A percentile compares a stretch with the other conserved stretches of the same genome.
phyloP scores from a whole-genome alignment of 495 filamentous ascomycete genomes.

The Lepraria neglecta region DNA sequence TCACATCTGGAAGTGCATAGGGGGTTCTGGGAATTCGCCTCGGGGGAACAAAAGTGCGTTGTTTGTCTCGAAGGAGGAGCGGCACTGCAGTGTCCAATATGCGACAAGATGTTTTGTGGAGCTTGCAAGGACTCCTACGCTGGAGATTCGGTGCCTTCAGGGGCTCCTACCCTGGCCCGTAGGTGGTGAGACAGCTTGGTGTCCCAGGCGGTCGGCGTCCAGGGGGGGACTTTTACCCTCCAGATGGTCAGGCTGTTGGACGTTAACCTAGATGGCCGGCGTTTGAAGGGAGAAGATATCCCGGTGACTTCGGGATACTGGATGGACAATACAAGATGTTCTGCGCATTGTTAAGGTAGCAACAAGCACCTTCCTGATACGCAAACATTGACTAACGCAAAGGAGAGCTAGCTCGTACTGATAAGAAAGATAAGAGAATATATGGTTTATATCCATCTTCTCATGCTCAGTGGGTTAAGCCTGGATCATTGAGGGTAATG shows the following conservation, averaged over 20 bases:
- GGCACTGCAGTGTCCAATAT: constrained; percentile 11
- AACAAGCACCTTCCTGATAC: neutral
- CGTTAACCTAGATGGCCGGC: no score
- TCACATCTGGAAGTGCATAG: constrained; percentile 11
- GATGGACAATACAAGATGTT: no score
- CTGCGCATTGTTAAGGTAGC: no score
- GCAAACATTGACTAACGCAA: neutral
- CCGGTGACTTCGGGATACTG: no score
- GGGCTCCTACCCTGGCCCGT: neutral
- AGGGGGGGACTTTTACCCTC: no score
- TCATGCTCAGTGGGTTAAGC: constrained; percentile 17
- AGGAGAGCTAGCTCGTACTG: neutral
- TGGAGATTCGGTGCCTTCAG: neutral
- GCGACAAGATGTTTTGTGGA: constrained; percentile 3
- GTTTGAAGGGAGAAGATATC: no score
- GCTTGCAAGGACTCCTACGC: neutral
- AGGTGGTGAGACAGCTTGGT: neutral
- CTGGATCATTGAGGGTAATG: no score
- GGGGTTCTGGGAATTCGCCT: constrained; percentile 12
- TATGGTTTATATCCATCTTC: constrained; percentile 31
- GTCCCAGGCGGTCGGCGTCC: no score
- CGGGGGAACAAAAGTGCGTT: neutral
- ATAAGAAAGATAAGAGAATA: constrained; percentile 9
- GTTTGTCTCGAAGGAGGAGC: neutral
- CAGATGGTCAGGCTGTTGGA: no score